Percentiles rank a stretch among this genome's conserved stretches.
phyloP scores from a whole-genome alignment of 2,329 filamentous ascomycete genomes.

The Ophiostoma ips region DNA sequence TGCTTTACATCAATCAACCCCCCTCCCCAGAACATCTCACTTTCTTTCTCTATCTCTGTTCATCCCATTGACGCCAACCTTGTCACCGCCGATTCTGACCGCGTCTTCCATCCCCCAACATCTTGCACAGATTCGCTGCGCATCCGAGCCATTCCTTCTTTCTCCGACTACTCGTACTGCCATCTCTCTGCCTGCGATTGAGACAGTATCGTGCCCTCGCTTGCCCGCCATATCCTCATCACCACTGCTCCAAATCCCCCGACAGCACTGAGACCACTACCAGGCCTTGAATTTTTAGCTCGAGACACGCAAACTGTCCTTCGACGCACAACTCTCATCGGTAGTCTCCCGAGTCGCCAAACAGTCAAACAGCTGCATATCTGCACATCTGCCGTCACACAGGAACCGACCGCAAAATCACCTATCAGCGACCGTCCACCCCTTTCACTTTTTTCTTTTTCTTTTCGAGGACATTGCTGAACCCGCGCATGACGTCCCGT shows the following conservation, averaged over 20 bases:
- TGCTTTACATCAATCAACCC: not conserved
- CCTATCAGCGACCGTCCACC: not conserved
- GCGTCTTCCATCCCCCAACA: not conserved
- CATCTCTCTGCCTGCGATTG: too few species aligned
- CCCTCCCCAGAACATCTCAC: not conserved
- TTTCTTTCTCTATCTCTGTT: not conserved
- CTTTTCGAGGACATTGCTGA: not conserved
- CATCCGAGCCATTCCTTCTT: not conserved
- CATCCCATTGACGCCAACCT: not conserved
- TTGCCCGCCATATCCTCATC: too few species aligned
- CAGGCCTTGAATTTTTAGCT: too few species aligned
- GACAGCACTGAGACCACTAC: too few species aligned
- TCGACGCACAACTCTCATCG: not conserved
- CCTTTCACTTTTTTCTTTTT: not conserved
- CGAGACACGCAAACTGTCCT: not conserved
- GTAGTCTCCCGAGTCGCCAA: not conserved
- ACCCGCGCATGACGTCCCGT: not conserved
- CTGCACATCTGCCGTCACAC: not conserved
- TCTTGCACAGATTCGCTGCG: not conserved
- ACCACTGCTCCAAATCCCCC: too few species aligned
- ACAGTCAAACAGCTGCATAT: not conserved
- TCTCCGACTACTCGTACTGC: too few species aligned
- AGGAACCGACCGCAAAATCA: not conserved
- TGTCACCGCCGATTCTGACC: not conserved
- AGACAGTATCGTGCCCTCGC: too few species aligned